Conservation (phyloP, 2,329 filamentous ascomycete genomes). For the Aspergillus sp. region DNA sequence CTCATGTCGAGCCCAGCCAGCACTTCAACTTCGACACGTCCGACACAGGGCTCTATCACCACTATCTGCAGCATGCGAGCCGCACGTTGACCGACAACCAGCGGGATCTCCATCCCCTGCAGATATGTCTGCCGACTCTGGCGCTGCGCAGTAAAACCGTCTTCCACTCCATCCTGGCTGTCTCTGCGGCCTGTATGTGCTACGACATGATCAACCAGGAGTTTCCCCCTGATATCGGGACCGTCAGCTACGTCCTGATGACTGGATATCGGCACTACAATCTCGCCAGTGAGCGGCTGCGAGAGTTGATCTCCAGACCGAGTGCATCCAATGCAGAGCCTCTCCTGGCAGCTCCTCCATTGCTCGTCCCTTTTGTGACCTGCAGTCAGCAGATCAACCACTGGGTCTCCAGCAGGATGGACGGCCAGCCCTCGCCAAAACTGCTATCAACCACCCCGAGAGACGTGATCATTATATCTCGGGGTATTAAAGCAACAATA, state of each 20-base stretch:
- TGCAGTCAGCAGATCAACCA: slow-evolving; percentile 3
- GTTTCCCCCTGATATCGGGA: background rate
- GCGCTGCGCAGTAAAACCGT: background rate
- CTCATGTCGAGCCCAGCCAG: background rate
- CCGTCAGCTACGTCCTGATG: background rate
- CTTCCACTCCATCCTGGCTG: background rate
- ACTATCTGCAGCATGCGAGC: slow-evolving; percentile 1
- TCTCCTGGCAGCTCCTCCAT: background rate
- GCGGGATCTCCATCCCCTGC: background rate
- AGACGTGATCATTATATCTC: background rate
- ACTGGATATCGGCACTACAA: slow-evolving; percentile 1
- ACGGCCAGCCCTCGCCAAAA: background rate
- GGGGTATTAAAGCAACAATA: background rate
- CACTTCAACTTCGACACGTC: background rate
- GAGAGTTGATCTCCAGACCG: background rate
- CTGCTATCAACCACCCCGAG: background rate
- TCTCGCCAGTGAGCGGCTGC: background rate
- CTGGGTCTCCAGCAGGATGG: background rate
- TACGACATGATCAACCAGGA: background rate
- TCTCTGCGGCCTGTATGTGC: slow-evolving; percentile 2
- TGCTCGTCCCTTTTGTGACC: background rate
- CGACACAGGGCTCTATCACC: slow-evolving; percentile 1
- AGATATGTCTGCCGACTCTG: slow-evolving; percentile 1
- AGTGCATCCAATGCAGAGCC: background rate
- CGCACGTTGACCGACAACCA: background rate